Evolutionary conservation across 257 asterid species (phyloP), one percentile per base, ranked within the genome.

Genomic region (Voacanga thouarsii): DNA sequence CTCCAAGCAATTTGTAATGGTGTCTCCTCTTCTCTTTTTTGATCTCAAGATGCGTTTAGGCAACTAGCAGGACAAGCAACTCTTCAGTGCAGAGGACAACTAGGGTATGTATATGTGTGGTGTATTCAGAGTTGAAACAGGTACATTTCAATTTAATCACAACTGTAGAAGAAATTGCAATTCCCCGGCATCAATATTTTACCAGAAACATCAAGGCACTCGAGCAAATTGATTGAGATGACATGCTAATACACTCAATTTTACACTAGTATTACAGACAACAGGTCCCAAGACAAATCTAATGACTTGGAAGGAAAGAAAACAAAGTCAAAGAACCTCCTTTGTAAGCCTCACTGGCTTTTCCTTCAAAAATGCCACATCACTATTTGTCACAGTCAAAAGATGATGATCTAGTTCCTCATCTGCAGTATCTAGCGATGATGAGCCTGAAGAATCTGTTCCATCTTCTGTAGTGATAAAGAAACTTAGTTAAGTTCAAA

Each of bases 361-460:
- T 77, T 92, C 96, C 80, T 92, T 86, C 86, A 94, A 86, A 80
- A 89, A 92, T 30, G 96, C 90, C 57, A 92, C 80, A 72, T 90
- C 91, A 66, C 97, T 89, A 84, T 87, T 85, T 39, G 87, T 87
- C 43, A 86, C 77, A 30, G 86, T 85, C 63, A 90, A 86, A 72
- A 94, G 89, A 77, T 92, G 97, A 84, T 90, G 97, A 80, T 87
- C 90, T 50, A 81, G 75, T 39, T 87, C 90, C 81, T 91, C 98
- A 69, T 79, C 94, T 55, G 84, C 92, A 30, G 87, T 83, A 79
- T 80, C 97, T 70, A 78, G 89, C 8, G 86, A 11, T 50, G 89
- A 87, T 65, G 94, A 90, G 30, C 75, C 84, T 16, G 77, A 85
- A 15, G 89, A 82, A 68, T 83, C 90, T 24, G 75, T 75, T 50